Percentiles rank a stretch among this genome's conserved stretches.
Evolutionary conservation across 441 rosid species (phyloP).

Genomic region (California macrophylla): DNA sequence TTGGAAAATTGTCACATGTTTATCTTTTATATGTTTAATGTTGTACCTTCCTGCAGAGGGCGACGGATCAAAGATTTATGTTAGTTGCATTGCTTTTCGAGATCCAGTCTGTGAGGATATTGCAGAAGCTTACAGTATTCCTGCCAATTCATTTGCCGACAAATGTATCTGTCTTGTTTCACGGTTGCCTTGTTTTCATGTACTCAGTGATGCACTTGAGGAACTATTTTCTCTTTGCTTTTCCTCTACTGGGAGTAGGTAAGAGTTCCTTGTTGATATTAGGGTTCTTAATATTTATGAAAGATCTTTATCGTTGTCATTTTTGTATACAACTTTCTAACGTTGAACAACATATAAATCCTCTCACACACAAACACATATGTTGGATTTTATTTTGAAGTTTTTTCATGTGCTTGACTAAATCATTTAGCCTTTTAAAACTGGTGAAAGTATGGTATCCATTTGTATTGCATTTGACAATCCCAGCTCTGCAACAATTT

Average conservation of each 20-base stretch:
- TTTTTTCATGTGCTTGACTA: background rate
- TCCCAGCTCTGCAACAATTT: slow-evolving; percentile 33
- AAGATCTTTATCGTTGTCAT: background rate
- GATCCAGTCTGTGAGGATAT: slow-evolving; percentile 94
- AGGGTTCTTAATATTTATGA: background rate
- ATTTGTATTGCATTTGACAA: slow-evolving; percentile 25
- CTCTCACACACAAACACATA: background rate
- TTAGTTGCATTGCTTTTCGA: slow-evolving; percentile 86
- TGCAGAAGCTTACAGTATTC: slow-evolving; percentile 77
- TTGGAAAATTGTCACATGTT: background rate
- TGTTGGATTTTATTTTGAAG: background rate
- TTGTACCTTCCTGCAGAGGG: slow-evolving; percentile 57
- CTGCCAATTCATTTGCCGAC: slow-evolving; percentile 77
- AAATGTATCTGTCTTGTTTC: slow-evolving; percentile 94
- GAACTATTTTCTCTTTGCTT: slow-evolving; percentile 84
- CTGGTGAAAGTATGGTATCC: slow-evolving; percentile 1
- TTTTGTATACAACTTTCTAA: no score
- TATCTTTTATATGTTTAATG: background rate
- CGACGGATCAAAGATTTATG: slow-evolving; percentile 90
- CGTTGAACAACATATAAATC: no score
- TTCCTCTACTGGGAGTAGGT: slow-evolving; percentile 81
- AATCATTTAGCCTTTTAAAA: background rate
- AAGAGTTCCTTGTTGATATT: slow-evolving; percentile 13
- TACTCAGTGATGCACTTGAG: slow-evolving; percentile 70
- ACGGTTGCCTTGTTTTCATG: slow-evolving; percentile 68